Evolutionary conservation across 495 filamentous ascomycete species (phyloP), one percentile per base, ranked within the genome.

Genomic region (Aspergillus bridgeri): DNA sequence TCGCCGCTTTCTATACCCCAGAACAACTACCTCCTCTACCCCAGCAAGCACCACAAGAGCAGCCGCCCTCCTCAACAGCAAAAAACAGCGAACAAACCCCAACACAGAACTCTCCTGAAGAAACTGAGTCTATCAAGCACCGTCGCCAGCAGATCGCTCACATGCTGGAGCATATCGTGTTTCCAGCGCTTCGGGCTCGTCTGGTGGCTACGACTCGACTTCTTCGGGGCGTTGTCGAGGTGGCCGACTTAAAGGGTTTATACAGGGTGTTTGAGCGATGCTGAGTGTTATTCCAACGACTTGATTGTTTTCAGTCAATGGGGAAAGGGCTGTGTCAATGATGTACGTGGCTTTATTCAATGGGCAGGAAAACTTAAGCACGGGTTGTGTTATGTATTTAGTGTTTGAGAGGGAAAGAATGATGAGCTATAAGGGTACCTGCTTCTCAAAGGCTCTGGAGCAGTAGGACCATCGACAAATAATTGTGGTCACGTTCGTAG

Each of bases 241-340:
- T 96, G 23, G 95, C 95, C 0, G 89, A 96, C 77, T 73, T 98
- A 56, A 98, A 96, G 70, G 92, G 95, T 4, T 69, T 99, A 51
- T 99, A 99, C 72, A 78, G 90, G 44, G 92, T 97, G n/a, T 99
- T 99, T 78, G 95, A 99, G 74, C 81, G 95, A 49, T 98, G 92
- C 72, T 97, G 71, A 85, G 27, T 6, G 43, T 29, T 27, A 7
- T n/a, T n/a, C n/a, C n/a, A n/a, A n/a, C n/a, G n/a, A n/a, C n/a
- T n/a, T n/a, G n/a, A n/a, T n/a, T n/a, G n/a, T n/a, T n/a, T n/a
- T n/a, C n/a, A n/a, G n/a, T n/a, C n/a, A n/a, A n/a, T n/a, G n/a
- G n/a, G n/a, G n/a, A n/a, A n/a, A n/a, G n/a, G n/a, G n/a, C n/a
- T n/a, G n/a, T n/a, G n/a, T n/a, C n/a, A n/a, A n/a, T n/a, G n/a